Base-by-base conservation (phyloP, 2,329 filamentous ascomycete species). In the Lasiodiplodia gonubiensis region DNA sequence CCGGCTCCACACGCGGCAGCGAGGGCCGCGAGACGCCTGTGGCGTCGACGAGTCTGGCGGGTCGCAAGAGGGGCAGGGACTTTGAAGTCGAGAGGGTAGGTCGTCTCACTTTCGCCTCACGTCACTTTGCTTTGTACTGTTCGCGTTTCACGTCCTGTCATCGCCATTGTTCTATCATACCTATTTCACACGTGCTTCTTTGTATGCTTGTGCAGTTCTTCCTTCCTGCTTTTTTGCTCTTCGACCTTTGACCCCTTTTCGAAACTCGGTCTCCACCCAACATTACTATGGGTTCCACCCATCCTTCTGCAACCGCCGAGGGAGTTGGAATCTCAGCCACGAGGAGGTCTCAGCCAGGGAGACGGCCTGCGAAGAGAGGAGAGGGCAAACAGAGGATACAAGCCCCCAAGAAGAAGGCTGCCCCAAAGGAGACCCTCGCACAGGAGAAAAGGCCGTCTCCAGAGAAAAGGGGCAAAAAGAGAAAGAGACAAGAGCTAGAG, bases 1-100 rank as follows among this genome's bases (percentile, higher is more conserved):
- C 63, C 14, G 86, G 86, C 73, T 91, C 89, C 4, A 85, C 88
- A 57, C 86, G 92, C 66, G 92, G 89, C 46, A 94, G 92, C 78
- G 92, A 94, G 80, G 92, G 94, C 80, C 86, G 92, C 64, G 88
- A 88, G 68, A 88, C 88, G 37, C 85, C 82, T 37, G 84, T 86
- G 59, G 84, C 86, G 55, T 85, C 88, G 35, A 74, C 78, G 64
- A 84, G 86, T 70, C 87, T 88, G 25, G 84, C 92, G 69, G 91
- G 91, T 21, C 90, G 90, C 60, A 88, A 93, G 77, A 85, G 92
- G 72, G 88, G 89, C 69, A 87, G 92, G 69, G 92, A 96, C 74
- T 92, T 90, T 78, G 92, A 96, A 69, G 85, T 95, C 64, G 92
- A 96, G 77, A 90, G 90, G 84, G 92, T 93, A 75, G 72, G 80